Evolutionary conservation across 2,329 filamentous ascomycete species (phyloP), one percentile per base, ranked within the genome.

Genomic region (Colletotrichum sansevieriae): DNA sequence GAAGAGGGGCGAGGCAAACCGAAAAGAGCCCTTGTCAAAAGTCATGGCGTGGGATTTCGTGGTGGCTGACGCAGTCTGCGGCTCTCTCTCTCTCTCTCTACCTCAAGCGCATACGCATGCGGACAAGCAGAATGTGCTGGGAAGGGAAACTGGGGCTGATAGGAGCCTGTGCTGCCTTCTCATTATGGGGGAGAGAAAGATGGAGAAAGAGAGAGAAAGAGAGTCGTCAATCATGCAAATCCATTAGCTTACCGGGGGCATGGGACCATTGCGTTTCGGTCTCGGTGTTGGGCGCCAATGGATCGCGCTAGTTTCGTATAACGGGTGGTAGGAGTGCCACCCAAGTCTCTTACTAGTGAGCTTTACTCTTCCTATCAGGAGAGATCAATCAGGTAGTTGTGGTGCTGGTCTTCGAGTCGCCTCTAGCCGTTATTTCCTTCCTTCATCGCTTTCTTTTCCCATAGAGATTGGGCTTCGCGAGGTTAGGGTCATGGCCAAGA

Each of bases 81-180:
- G 8, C 4, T 2, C 37, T 20, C 54, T 22, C 0, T 2, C 3
- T 22, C n/a, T 35, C 1, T 54, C 41, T 7, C 10, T 41, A 37
- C 52, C 29, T 39, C 20, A 4, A 35, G 56, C 29, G 47, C 44
- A 29, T 49, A 60, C 29, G 46, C 57, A 60, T 18, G 18, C 25
- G 46, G n/a, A 29, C 57, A 33, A 35, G 11, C 22, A 22, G 15
- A n/a, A 43, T 6, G 25, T 29, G 25, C 25, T 29, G 25, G 25
- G 25, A 52, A 33, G 47, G 47, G 29, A 29, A 54, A 29, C 43
- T 22, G 59, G 59, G 59, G 59, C 59, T 62, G 59, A 62, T 62
- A 62, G 22, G 59, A 12, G 6, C 44, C 3, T 13, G 37, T 18
- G 22, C 22, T 22, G 22, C 49, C 11, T 33, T n/a, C 35, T n/a